Conservation (phyloP, 2,329 filamentous ascomycete species). For the Pseudopyrenochaeta lycopersici region DNA sequence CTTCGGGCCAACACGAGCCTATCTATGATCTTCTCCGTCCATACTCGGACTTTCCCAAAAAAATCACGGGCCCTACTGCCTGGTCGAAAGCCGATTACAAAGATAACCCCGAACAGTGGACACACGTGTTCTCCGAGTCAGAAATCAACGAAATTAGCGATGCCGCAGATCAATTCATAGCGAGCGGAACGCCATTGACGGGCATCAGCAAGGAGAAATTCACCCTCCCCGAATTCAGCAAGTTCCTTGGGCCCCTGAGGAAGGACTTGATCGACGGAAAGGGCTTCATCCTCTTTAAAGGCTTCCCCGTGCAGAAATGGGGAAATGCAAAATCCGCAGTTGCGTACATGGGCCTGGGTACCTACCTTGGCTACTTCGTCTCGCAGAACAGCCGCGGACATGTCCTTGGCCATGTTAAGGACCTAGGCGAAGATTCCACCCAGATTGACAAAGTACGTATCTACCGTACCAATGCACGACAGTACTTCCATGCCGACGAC, state of each 20-base stretch:
- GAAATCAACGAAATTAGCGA: conserved; percentile 74
- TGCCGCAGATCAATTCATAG: conserved; percentile 75
- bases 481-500: conserved; percentile 89
- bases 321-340: conserved; percentile 77
- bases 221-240: conserved; percentile 64
- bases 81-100: conserved; percentile 75
- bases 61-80: conserved; percentile 75
- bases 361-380: conserved; percentile 87
- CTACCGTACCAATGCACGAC: conserved; percentile 85
- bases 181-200: conserved; percentile 71
- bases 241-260: conserved; percentile 64
- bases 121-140: conserved; percentile 71
- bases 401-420: conserved; percentile 88
- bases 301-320: conserved; percentile 80
- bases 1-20: conserved; percentile 76
- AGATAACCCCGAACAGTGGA: conserved; percentile 73
- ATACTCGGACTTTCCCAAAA: conserved; percentile 74
- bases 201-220: conserved; percentile 75
- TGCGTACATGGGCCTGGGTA: conserved; percentile 82
- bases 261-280: conserved; percentile 81
- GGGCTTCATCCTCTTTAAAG: conserved; percentile 89
- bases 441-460: conserved; percentile 90
- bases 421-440: conserved; percentile 80
- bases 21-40: conserved; percentile 70
- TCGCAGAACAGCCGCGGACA: conserved; percentile 86